A percentile compares a stretch with the other conserved stretches of the same genome.
These are phyloP conservation scores for Penicillium alfredii DNA, from an alignment of 495 filamentous ascomycete genomes.

Conservation along the genomic window DNA sequence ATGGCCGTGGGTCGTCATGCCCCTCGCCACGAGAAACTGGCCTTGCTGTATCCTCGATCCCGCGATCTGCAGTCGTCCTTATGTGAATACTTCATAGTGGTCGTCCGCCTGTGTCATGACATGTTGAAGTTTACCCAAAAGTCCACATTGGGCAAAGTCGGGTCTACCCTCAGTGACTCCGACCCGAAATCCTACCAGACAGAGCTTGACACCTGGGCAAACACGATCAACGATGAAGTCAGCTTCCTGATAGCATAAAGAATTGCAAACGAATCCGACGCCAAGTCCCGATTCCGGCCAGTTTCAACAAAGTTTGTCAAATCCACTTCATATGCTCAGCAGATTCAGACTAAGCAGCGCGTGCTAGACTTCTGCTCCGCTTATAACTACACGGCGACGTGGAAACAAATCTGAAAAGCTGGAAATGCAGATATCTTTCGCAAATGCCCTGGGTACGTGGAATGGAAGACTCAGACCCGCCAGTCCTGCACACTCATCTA, in stretches of 20 bases:
- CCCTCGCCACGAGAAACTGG: slow-evolving; percentile 37
- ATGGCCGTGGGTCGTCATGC: slow-evolving; percentile 35
- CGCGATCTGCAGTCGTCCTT: slow-evolving; percentile 30
- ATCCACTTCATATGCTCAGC: too few relatives aligned
- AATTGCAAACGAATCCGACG: slow-evolving; percentile 27
- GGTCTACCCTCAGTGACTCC: too few relatives aligned
- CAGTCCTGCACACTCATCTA: slow-evolving; percentile 29
- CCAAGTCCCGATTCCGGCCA: slow-evolving; percentile 10
- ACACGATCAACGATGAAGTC: slow-evolving; percentile 33
- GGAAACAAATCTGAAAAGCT: slow-evolving; percentile 38
- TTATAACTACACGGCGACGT: slow-evolving; percentile 35
- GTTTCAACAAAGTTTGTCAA: too few relatives aligned
- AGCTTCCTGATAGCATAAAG: slow-evolving; percentile 23
- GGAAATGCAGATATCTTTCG: slow-evolving; percentile 31
- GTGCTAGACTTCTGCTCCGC: slow-evolving; percentile 34
- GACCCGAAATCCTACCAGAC: slow-evolving; percentile 28
- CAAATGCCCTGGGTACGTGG: slow-evolving; percentile 20
- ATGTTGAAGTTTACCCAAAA: slow-evolving; percentile 30
- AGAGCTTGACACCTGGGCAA: slow-evolving; percentile 33
- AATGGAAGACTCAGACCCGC: slow-evolving; percentile 26
- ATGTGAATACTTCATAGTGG: slow-evolving; percentile 39
- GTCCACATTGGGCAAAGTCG: slow-evolving; percentile 29
- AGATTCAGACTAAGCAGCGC: slow-evolving; percentile 20
- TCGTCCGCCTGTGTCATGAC: slow-evolving; percentile 36
- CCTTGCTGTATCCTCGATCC: slow-evolving; percentile 36